Evolutionary conservation across 2,329 filamentous ascomycete species (phyloP), one percentile per base, ranked within the genome.

Genomic region (Zasmidium citrigriseum): DNA sequence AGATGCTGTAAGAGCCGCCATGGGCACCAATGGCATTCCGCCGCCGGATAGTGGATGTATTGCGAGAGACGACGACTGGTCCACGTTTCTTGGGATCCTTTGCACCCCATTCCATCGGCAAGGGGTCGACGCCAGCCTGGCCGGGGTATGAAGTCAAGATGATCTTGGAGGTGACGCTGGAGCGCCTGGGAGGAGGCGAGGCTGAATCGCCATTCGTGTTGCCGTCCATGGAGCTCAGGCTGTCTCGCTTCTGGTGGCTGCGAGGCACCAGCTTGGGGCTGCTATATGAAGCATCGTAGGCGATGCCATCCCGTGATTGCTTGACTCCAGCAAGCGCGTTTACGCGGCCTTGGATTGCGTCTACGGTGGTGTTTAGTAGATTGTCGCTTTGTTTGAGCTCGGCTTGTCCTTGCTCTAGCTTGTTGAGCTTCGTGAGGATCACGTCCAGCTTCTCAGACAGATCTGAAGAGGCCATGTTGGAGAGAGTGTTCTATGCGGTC

Each of bases 1-100:
- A 98, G 64, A 97, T 93, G 61, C 91, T 92, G 75, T 99, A 98
- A 3, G 92, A 97, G 57, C 95, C 93, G 63, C 95, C 93, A 66
- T 90, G 88, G 58, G 86, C 88, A 68, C 85, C 86, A 70, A 88
- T 85, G 47, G 85, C 84, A 80, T 96, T 96, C 62, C 91, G 87
- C 71, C 86, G 85, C 55, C 90, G 83, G 67, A 96, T 89, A 4
- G 91, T 95, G 55, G 85, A 87, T 25, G 86, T 79, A 60, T 86
- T 83, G 67, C 91, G 84, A 23, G 89, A 95, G 46, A 96, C 93
- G 52, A 96, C 88, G 51, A 98, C 90, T 3, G 93, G 93, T 1
- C 93, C 95, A 75, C 93, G 86, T 68, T 86, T 80, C 58, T 82
- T 75, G 41, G 90, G 86, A 72, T 96, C 90, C 55, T 83, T 77